Base-by-base conservation (phyloP, 2,329 filamentous ascomycete species). In the Alternaria arborescens region DNA sequence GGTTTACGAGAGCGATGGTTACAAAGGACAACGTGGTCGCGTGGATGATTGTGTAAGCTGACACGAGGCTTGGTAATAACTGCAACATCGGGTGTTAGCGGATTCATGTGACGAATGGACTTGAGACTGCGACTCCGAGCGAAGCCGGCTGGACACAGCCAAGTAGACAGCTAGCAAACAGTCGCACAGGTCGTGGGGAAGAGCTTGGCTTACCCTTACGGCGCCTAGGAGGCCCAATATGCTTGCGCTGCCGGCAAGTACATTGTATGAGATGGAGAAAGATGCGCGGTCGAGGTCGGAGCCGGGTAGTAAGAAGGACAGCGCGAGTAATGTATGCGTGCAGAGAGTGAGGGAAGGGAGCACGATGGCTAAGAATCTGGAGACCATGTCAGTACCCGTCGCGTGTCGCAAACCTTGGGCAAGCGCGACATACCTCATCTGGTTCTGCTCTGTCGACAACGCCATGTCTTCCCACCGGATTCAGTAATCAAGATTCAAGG, bases 201-300 rank as follows among this genome's bases (percentile, higher is more conserved):
- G 22, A 12, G 32, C 34, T 34, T 52, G 43, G 70, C 76, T 62
- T 76, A 83, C 82, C 69, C 75, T 74, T n/a, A 82, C 42, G 32
- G 79, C 80, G 44, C 81, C 81, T n/a, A 81, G 54, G 26, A 83
- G 60, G 5, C 81, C 81, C 46, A 82, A 68, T 10, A 79, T 63
- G 62, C 79, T 81, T 43, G 80, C 68, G 8, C 78, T 62, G 57
- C 76, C 76, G 18, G 80, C 78, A 34, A 81, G 71, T 60, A 78
- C 71, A 22, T 81, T 72, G 66, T 82, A 83, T 42, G 72, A 62
- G 6, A 76, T 66, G 30, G 79, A 78, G 56, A 66, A 72, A 10
- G 60, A 76, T 67, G 56, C 64, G 61, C 41, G 74, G 72, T 74
- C 46, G 72, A 77, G 47, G 73, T 68, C 60, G 28, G 66, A 59